These are phyloP conservation scores for Globisporangium carolinianum DNA, from an alignment of 352 stramenopile species.

Conservation along the genomic window DNA sequence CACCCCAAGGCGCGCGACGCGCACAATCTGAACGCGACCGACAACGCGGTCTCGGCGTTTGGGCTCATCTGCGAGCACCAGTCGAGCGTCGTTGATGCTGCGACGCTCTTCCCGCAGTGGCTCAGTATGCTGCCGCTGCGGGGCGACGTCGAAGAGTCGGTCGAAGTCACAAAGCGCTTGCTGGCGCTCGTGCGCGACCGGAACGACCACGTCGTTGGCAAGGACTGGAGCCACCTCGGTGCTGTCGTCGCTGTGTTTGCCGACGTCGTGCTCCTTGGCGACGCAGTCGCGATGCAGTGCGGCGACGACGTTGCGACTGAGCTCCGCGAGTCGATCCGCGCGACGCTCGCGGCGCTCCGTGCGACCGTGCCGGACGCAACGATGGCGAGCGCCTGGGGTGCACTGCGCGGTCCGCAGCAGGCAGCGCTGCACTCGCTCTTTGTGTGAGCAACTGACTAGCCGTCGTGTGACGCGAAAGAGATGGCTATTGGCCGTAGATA, in stretches of 20 bases:
- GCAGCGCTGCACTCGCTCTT: slow-evolving; percentile 62
- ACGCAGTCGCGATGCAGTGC: slow-evolving; percentile 34
- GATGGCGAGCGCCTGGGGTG: slow-evolving; percentile 55
- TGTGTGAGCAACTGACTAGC: slow-evolving; percentile 16
- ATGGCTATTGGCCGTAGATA: not conserved
- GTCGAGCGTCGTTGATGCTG: slow-evolving; percentile 29
- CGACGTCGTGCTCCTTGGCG: slow-evolving; percentile 33
- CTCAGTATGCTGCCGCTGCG: slow-evolving; percentile 60
- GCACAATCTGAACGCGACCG: slow-evolving; percentile 59
- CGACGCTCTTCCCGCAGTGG: slow-evolving; percentile 63
- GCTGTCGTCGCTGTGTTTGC: slow-evolving; percentile 58
- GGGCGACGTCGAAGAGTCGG: slow-evolving; percentile 71
- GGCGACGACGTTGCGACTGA: slow-evolving; percentile 35
- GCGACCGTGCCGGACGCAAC: slow-evolving; percentile 39
- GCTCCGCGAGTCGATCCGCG: slow-evolving; percentile 34
- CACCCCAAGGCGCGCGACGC: slow-evolving; percentile 39
- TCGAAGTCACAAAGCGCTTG: slow-evolving; percentile 56
- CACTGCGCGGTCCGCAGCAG: slow-evolving; percentile 43
- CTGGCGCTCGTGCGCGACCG: slow-evolving; percentile 51
- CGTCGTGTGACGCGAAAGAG: not conserved
- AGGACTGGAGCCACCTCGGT: slow-evolving; percentile 36
- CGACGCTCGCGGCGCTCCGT: slow-evolving; percentile 40
- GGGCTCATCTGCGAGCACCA: slow-evolving; percentile 73
- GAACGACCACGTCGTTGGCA: slow-evolving; percentile 54
- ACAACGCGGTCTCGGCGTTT: slow-evolving; percentile 75